These are phyloP conservation scores for Akebia trifoliata DNA, from an alignment of 164 flowering plant genomes.

Conservation along the genomic window DNA sequence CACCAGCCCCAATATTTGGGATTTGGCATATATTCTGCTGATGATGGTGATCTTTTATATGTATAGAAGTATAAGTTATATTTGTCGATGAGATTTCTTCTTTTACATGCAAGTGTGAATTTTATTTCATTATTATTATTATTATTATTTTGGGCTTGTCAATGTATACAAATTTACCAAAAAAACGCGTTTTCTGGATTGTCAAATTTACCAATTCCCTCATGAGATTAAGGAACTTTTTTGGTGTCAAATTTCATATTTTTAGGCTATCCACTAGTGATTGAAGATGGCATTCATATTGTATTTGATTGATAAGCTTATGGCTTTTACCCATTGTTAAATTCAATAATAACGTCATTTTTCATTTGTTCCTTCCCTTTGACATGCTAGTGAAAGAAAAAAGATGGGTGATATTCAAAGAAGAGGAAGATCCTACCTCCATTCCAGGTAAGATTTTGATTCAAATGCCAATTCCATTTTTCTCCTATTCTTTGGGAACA, in stretches of 20 bases:
- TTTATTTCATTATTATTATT: no score
- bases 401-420: constrained; percentile 85
- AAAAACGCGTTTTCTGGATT: background rate
- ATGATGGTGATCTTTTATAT: no score
- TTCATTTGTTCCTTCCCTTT: constrained; percentile 4
- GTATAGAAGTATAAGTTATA: no score
- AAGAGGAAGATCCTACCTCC: constrained; percentile 78
- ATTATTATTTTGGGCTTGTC: no score
- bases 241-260: background rate
- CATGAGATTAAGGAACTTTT: background rate
- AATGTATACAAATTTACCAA: background rate
- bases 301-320: background rate
- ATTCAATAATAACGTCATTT: background rate
- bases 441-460: constrained; percentile 57
- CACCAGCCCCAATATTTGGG: background rate
- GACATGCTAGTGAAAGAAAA: constrained; percentile 72
- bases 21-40: background rate
- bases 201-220: background rate
- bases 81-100: no score
- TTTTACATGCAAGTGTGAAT: no score
- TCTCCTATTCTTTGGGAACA: background rate
- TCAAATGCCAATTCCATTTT: background rate
- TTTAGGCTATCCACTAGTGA: background rate
- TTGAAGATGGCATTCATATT: background rate
- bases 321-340: background rate